Base-by-base conservation (phyloP, 2,329 filamentous ascomycete genomes). In the Colletotrichum trifolii region DNA sequence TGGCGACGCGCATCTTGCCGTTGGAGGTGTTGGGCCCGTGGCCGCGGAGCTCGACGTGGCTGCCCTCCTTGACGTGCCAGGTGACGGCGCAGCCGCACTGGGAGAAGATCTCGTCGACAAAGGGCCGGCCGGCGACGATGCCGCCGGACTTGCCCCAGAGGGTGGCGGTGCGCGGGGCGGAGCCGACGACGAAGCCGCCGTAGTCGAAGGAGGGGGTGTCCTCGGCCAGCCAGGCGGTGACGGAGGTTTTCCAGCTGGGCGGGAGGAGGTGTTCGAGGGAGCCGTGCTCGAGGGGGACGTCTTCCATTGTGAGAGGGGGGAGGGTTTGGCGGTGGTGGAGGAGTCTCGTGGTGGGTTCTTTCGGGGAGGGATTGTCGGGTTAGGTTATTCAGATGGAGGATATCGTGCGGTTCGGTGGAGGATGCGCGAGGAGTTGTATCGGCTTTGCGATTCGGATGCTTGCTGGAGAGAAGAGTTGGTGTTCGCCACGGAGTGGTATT, bases 181-280 rank as follows among this genome's bases (percentile, higher is more conserved):
- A 87, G 68, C 96, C 96, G 33, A 99, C 96, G 7, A 99, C 96
- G 78, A 97, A 99, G 66, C 96, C 96, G 73, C 93, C 96, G 77
- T 97, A 97, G 83, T 99, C 96, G 79, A 97, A 95, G 57, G 93
- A 96, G 5, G 96, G 96, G 3, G 94, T 96, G 81, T 99, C 96
- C 80, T 99, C 96, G 73, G 94, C 92, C 12, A 97, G 90, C 96
- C 96, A 99, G 73, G 87, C 81, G 33, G 90, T 87, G 68, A 97
- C 88, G 69, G 90, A 87, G 54, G 89, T 85, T 77, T 95, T 97
- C 88, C 93, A 97, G 68, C 89, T 91, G 25, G 89, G 87, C 0
- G 95, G 94, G 47, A 98, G 89, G 69, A 98, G 87, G 76, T 97
- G 88, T 72, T 81, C 80, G 56, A 84, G 79, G 54, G 75, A 74